Percentiles rank a stretch among this genome's conserved stretches.
Conservation (phyloP, 331 rosid species). For the Telfairia occidentalis region DNA sequence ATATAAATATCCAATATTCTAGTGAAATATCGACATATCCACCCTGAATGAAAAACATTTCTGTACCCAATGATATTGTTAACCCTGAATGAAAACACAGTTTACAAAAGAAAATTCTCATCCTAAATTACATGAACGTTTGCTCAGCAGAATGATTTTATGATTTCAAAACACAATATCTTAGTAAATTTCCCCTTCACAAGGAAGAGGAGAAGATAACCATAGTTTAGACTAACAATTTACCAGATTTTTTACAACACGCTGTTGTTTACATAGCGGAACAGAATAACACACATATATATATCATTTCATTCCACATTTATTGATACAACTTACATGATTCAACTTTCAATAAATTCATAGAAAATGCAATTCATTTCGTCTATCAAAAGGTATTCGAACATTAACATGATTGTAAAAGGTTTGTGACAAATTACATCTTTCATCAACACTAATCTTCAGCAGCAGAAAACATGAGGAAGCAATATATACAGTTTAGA, state of each 20-base stretch:
- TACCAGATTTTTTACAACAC: not conserved
- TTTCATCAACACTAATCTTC: not conserved
- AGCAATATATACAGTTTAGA: not conserved
- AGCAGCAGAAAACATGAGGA: not conserved
- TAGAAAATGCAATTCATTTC: not conserved
- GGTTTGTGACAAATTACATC: not conserved
- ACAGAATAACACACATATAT: not conserved
- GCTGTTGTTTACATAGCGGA: not conserved
- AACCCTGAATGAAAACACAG: no score
- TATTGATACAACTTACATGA: not conserved
- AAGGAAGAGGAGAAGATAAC: not conserved
- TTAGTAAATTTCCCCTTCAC: not conserved
- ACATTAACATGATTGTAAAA: not conserved
- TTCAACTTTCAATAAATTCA: not conserved
- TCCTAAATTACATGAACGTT: not conserved
- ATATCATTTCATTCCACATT: not conserved
- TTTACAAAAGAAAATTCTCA: not conserved
- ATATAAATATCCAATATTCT: no score
- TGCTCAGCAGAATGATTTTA: not conserved
- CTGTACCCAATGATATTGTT: no score
- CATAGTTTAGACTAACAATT: not conserved
- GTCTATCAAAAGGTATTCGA: not conserved
- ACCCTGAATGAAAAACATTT: no score
- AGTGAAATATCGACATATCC: no score
- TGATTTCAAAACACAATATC: not conserved